phyloP scores from a whole-genome alignment of 805 yeast species.

The Pichia sporocuriosa region DNA sequence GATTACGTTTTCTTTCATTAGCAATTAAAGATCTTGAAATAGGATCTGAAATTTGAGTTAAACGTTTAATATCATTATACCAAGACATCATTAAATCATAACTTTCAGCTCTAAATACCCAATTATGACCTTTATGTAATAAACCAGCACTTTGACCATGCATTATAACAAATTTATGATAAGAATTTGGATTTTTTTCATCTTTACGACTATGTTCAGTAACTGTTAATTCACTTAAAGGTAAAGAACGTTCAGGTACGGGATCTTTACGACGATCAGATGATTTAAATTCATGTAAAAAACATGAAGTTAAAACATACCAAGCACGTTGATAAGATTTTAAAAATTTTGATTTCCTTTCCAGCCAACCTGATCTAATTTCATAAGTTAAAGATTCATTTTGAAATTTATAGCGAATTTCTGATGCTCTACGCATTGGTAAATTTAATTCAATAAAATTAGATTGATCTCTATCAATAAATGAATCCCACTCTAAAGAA shows the following conservation, averaged over 20 bases:
- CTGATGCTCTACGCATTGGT: slow-evolving; percentile 55
- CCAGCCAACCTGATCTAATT: slow-evolving; percentile 73
- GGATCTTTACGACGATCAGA: slow-evolving; percentile 77
- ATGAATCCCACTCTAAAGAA: slow-evolving; percentile 82
- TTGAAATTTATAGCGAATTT: slow-evolving; percentile 60
- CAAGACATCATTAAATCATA: slow-evolving; percentile 75
- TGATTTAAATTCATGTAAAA: slow-evolving; percentile 83
- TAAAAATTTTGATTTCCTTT: slow-evolving; percentile 83
- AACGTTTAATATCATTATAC: slow-evolving; percentile 69
- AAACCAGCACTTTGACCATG: slow-evolving; percentile 70
- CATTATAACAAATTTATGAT: slow-evolving; percentile 71
- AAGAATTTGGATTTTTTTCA: slow-evolving; percentile 43
- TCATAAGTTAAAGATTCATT: slow-evolving; percentile 61
- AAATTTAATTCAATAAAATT: slow-evolving; percentile 60
- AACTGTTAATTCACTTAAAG: slow-evolving; percentile 72
- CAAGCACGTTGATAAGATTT: slow-evolving; percentile 88
- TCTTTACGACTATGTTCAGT: slow-evolving; percentile 78
- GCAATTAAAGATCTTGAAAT: slow-evolving; percentile 47
- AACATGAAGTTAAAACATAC: slow-evolving; percentile 85
- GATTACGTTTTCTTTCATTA: slow-evolving; percentile 26
- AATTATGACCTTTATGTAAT: slow-evolving; percentile 77
- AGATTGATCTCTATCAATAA: slow-evolving; percentile 55
- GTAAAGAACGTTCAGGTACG: slow-evolving; percentile 73
- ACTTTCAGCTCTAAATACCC: slow-evolving; percentile 90
- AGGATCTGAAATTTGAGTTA: slow-evolving; percentile 60